Evolutionary conservation across 2,329 filamentous ascomycete genomes (phyloP).

Genomic region (Ophiostoma montium): DNA sequence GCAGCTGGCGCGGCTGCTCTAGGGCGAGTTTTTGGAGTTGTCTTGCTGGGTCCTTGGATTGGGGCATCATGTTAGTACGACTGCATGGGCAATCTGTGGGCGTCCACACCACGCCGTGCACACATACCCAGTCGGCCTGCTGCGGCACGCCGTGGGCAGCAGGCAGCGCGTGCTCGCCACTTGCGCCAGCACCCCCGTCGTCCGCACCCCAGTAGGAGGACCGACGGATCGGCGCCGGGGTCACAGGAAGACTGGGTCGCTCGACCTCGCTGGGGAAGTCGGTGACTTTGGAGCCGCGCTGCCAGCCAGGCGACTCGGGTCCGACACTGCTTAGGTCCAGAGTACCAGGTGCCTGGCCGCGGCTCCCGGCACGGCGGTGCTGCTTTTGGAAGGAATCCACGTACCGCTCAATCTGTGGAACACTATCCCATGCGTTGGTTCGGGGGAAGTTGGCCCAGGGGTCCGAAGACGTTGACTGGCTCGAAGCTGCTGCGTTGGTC

Average conservation of each 20-base stretch:
- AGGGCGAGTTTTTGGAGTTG: conserved; percentile 57
- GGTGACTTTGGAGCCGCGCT: conserved; percentile 51
- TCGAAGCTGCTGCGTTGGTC: conserved; percentile 32
- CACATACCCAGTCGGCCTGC: conserved; percentile 91
- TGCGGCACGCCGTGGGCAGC: conserved; percentile 69
- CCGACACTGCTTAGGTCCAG: conserved; percentile 8
- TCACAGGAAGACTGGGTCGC: conserved; percentile 78
- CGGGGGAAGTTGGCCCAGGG: conserved; percentile 63
- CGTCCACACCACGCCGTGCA: conserved; percentile 36
- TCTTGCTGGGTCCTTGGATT: conserved; percentile 49
- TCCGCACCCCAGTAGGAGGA: conserved; percentile 49
- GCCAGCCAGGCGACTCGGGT: too few species aligned
- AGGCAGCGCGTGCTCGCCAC: conserved; percentile 46
- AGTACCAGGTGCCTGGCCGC: conserved; percentile 10
- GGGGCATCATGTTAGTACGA: conserved; percentile 37
- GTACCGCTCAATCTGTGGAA: conserved; percentile 77
- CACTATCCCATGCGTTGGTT: conserved; percentile 84
- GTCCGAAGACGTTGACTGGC: conserved; percentile 27
- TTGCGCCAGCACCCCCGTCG: conserved; percentile 22
- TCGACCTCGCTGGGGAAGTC: conserved; percentile 77
- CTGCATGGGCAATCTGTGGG: conserved; percentile 40
- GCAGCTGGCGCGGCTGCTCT: conserved; percentile 49
- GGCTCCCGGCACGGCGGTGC: conserved; percentile 24
- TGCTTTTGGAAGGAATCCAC: conserved; percentile 62
- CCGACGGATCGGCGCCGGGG: conserved; percentile 65